Conservation (phyloP, 2,329 filamentous ascomycete species). For the Colletotrichum australisinense region DNA sequence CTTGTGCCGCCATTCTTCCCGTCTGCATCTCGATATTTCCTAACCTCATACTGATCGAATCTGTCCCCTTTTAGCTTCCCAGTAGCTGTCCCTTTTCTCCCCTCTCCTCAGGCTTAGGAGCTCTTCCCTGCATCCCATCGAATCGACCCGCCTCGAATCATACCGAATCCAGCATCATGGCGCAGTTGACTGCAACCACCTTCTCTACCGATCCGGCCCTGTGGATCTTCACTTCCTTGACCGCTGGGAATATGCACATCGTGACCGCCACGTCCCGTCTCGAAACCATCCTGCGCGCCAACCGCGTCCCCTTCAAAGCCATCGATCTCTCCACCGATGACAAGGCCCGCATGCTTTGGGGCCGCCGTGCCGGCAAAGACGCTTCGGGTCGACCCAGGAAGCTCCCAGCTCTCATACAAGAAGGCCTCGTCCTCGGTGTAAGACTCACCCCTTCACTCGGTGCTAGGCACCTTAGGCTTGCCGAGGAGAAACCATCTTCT, state of each 20-base stretch:
- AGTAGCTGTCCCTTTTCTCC: conserved; percentile 14
- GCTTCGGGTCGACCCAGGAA: conserved; percentile 73
- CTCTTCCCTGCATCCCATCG: conserved; percentile 30
- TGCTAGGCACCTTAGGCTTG: not conserved
- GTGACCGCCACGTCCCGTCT: conserved; percentile 95
- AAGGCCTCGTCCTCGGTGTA: conserved; percentile 87
- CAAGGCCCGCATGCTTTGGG: conserved; percentile 89
- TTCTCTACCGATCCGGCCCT: conserved; percentile 76
- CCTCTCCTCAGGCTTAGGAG: conserved; percentile 17
- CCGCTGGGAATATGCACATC: conserved; percentile 94
- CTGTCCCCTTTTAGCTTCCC: conserved; percentile 17
- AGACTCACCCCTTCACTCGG: conserved; percentile 50
- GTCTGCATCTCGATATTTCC: not conserved
- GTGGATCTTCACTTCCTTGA: conserved; percentile 96
- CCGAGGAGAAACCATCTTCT: not conserved
- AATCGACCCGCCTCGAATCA: conserved; percentile 18
- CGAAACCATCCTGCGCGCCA: conserved; percentile 95
- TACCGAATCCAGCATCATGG: conserved; percentile 31
- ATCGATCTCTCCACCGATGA: conserved; percentile 93
- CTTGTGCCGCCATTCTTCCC: not conserved
- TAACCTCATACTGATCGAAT: conserved; percentile 18
- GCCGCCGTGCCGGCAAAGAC: conserved; percentile 82
- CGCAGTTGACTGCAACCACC: conserved; percentile 44
- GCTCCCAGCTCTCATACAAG: conserved; percentile 89
- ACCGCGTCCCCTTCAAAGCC: conserved; percentile 92